Base-by-base conservation (phyloP, 2,329 filamentous ascomycete genomes). In the Bipolaris gigantea region DNA sequence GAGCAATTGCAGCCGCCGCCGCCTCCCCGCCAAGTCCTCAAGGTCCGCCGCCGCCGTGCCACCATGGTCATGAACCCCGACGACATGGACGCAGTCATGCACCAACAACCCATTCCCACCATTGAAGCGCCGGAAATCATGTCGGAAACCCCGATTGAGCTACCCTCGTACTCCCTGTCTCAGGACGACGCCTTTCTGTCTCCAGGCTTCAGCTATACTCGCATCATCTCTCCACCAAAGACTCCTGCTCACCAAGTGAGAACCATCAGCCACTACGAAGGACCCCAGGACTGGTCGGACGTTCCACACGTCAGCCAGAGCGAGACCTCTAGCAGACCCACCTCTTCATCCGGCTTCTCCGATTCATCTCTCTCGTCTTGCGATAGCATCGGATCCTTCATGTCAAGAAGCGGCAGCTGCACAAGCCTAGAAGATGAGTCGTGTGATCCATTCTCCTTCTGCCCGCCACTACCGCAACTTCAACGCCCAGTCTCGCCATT, bases 301-400 rank as follows among this genome's bases (percentile, higher is more conserved):
- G 64, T 70, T 13, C 68, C 61, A 35, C 59, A 62, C 13, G 56
- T 63, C 61, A 61, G 58, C 45, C 68, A 65, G 36, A 78, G 75
- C 27, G 75, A 79, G 44, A 71, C 73, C 19, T 79, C 85, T 45
- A 76, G 76, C 62, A 80, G 85, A 39, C 81, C 85, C 4, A 77
- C 78, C 6, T 87, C 85, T 3, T 79, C 81, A 4, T 86, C 84
- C 2, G 79, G 80, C 51, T 77, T 81, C 40, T 87, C 85, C 2
- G 82, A 87, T 65, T 87, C 85, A 0, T 87, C 85, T 2, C 71
- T 82, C 16, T 85, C 83, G 11, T 87, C 85, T 0, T 77, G 79
- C 45, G 82, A 81, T 61, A 86, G 83, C 19, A 78, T 80, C 45
- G 76, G 78, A 15, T 84, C 83, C 2, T 80, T 80, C 54, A 79